A percentile compares a stretch with the other conserved stretches of the same genome.
phyloP scores from a whole-genome alignment of 176 grass and related monocot species.

The Carex parvula region DNA sequence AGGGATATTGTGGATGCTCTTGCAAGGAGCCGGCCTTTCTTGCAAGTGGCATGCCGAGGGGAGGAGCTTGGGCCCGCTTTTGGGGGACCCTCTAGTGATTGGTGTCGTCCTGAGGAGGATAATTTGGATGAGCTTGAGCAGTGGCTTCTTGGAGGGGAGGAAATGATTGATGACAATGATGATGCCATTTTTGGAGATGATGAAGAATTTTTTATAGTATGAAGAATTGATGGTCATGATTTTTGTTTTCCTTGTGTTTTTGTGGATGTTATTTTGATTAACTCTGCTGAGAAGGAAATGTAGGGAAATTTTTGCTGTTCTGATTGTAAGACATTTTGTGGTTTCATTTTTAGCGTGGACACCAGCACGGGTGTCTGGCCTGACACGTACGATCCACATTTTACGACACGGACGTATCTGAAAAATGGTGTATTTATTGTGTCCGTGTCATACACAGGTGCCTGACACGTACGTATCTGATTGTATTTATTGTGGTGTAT shows the following conservation, averaged over 20 bases:
- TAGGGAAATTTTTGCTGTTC: too few species aligned
- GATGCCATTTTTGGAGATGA: conserved; percentile 34
- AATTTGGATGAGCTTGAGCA: conserved; percentile 81
- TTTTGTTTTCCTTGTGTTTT: neutral
- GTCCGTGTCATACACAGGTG: too few species aligned
- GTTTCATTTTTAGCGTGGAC: too few species aligned
- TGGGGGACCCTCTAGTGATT: conserved; percentile 51
- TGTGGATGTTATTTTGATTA: neutral
- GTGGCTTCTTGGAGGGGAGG: conserved; percentile 51
- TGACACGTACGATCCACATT: too few species aligned
- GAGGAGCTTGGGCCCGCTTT: conserved; percentile 63
- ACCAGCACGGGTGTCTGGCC: too few species aligned
- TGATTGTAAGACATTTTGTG: too few species aligned
- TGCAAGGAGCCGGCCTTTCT: conserved; percentile 67
- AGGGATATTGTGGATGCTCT: conserved; percentile 84
- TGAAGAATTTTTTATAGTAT: conserved; percentile 35
- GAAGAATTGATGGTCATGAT: conserved; percentile 27
- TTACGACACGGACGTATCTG: too few species aligned
- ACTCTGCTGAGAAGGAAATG: too few species aligned
- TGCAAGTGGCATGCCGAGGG: conserved; percentile 57
- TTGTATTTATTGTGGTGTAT: too few species aligned
- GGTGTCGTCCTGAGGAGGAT: conserved; percentile 65
- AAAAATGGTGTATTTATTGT: too few species aligned
- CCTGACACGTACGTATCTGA: too few species aligned
- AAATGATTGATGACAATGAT: neutral